Evolutionary conservation across 2,329 filamentous ascomycete genomes (phyloP), one percentile per base, ranked within the genome.

Genomic region (Davidsoniella neocaledoniae): DNA sequence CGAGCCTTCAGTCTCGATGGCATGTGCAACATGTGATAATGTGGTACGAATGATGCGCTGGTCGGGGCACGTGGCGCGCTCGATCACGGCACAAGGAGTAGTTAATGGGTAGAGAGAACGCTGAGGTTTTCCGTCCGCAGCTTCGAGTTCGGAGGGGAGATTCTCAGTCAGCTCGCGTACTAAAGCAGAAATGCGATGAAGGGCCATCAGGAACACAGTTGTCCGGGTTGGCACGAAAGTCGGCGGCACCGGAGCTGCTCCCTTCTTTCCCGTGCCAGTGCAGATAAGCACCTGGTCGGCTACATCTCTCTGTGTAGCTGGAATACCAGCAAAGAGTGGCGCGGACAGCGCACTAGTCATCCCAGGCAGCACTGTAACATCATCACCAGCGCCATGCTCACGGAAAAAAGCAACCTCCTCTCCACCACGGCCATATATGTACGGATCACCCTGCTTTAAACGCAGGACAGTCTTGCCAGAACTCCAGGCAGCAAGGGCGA

Each of bases 371-470:
- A 98, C 88, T 0, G 75, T 60, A 1, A 80, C 70, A 8, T 63
- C 67, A 9, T 79, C 76, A 4, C 71, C 73, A 52, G 81, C 80
- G 1, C 87, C 86, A 44, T 82, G 73, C 2, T 68, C 67, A 2
- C 79, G 70, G 71, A 98, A 95, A 62, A 84, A 94, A 26, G 78
- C 76, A 38, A 86, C 85, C 63, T 98, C 91, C 63, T 98, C 91
- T 33, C 86, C 91, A 50, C 91, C 91, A 38, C 91, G 80, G 38
- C 91, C 91, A 64, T 96, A 98, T 38, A 98, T 77, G 64, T 94
- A 98, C 0, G 91, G 91, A 59, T 98, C 91, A 43, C 91, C 91
- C 63, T 98, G 91, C 67, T 98, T 98, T 42, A 98, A 71, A 2
- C 91, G 76, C 33, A 98, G 71, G 0, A 98, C 91, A 1, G 77